Base-by-base conservation (phyloP, 257 asterid species). In the Solanum infundibuliforme region DNA sequence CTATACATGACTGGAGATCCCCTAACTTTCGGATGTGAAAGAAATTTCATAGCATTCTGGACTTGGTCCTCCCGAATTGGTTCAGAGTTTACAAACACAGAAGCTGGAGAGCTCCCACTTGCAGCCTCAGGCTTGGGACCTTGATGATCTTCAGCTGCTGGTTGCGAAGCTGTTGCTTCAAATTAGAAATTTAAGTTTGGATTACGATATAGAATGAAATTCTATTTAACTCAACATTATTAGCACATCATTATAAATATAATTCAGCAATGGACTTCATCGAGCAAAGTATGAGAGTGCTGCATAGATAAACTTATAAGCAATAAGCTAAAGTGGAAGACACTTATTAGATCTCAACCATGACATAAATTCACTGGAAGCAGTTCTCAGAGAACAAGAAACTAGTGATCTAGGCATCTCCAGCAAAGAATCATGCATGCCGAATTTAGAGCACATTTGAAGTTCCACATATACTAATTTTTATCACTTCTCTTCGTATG, bases 51-150 rank as follows among this genome's bases (percentile, higher is more conserved):
- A 43, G 99, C 99, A 92, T 96, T 96, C 90, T 94, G 95, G 41
- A 97, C 98, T 92, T 97, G 99, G 11, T 94, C 99, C 90, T 96
- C 99, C 82, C 99, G 94, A 86, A 96, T 94, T 31, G 99, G 99
- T 85, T 97, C 99, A 0, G 99, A 93, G 93, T 96, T 96, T 86
- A 95, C 96, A 91, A 97, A 96, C 20, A 93, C 98, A 72, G 99
- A 96, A 88, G 96, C 18, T 14, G 98, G 94, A 83, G 98, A 91
- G 87, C 66, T 91, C 91, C 92, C 97, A 87, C 87, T 93, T 89
- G 90, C 88, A 91, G 92, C 73, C 87, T 92, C 98, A 41, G 89
- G 84, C 86, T 89, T 92, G 43, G 93, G 52, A 88, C 87, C 92
- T 83, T 86, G 91, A 55, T 8, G 82, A 86, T 89, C 92, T 86